phyloP scores from a whole-genome alignment of 306 rosid species.

The Fragaria iinumae region DNA sequence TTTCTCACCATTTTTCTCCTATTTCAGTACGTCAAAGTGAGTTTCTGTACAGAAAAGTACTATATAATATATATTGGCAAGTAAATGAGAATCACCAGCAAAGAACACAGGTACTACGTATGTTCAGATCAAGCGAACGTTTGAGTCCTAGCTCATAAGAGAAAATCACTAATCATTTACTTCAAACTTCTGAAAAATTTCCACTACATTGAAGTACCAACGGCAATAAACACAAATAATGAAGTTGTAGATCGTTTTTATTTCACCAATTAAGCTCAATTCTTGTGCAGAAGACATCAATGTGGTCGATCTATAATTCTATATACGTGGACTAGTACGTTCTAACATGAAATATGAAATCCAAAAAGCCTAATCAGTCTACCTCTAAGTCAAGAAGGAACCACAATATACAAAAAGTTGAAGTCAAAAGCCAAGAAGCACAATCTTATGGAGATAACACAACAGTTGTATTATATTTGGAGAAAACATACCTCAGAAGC shows the following conservation, averaged over 20 bases:
- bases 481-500: not conserved
- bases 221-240: not conserved
- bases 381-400: not conserved
- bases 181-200: not conserved
- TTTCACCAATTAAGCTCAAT: not conserved
- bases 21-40: not conserved
- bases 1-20: slow-evolving; percentile 1
- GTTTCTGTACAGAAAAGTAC: not conserved
- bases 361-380: not conserved
- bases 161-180: not conserved
- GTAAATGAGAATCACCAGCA: not conserved
- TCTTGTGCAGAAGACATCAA: not conserved
- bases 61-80: not conserved
- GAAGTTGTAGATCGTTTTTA: not conserved
- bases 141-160: not conserved
- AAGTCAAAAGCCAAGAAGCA: not conserved
- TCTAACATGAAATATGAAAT: not conserved
- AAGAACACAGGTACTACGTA: not conserved
- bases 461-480: not conserved
- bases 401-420: not conserved
- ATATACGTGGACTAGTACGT: not conserved
- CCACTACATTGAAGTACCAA: not conserved
- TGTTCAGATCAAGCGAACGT: not conserved
- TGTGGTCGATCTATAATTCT: not conserved
- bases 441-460: not conserved